phyloP scores from a whole-genome alignment of 345 rosid species.

The Acer negundo region DNA sequence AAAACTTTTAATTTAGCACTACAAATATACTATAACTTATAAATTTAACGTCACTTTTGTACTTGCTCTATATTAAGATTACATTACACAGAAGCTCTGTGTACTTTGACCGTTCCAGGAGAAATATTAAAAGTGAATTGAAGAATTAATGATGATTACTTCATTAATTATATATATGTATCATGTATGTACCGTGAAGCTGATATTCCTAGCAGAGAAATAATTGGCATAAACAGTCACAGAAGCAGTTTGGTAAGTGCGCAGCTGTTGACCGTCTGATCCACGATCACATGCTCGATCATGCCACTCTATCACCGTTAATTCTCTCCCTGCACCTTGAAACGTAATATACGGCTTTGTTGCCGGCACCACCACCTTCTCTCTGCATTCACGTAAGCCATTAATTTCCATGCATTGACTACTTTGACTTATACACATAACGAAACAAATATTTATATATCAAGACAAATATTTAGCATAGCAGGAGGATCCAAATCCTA shows the following conservation, averaged over 20 bases:
- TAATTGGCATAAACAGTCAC: conserved; percentile 77
- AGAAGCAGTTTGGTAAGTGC: conserved; percentile 93
- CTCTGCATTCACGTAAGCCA: conserved; percentile 37
- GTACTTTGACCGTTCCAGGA: neutral
- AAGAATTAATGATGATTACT: neutral
- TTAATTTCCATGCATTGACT: neutral
- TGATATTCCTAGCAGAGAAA: conserved; percentile 88
- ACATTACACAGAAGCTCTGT: neutral
- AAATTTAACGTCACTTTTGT: neutral
- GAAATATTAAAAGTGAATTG: neutral
- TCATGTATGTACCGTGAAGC: conserved; percentile 64
- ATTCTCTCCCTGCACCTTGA: conserved; percentile 82
- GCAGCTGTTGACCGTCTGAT: conserved; percentile 77
- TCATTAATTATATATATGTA: neutral
- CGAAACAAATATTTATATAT: neutral
- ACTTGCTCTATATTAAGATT: neutral
- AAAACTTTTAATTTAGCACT: neutral
- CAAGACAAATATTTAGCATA: no score
- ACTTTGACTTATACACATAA: neutral
- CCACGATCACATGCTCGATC: conserved; percentile 92
- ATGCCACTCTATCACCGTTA: conserved; percentile 93
- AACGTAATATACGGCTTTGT: conserved; percentile 84
- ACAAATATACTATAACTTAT: no score
- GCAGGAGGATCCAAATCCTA: no score
- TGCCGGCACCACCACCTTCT: conserved; percentile 88